Base-by-base conservation (phyloP, 352 stramenopile species). In the Phytopythium boreale region DNA sequence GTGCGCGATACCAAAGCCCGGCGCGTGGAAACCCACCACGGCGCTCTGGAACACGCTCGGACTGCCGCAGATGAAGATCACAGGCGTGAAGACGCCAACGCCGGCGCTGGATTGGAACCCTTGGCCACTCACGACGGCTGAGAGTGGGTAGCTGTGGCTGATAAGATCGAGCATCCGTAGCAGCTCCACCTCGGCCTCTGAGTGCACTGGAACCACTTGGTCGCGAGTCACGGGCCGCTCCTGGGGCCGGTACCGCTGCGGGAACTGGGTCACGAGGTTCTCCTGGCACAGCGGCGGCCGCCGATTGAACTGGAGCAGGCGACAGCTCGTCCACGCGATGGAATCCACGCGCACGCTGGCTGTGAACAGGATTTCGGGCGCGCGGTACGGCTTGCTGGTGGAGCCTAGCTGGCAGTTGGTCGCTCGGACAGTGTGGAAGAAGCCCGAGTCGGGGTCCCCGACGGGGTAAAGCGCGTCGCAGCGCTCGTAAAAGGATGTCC, bases 211-310 rank as follows among this genome's bases (percentile, higher is more conserved):
- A 53, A 57, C 71, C 56, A 82, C 71, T 19, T 70, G 53, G 1
- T 76, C 57, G 6, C 49, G 15, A 3, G 64, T 20, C 3, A 77
- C 14, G 4, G 74, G 66, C 2, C 57, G 24, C n/a, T 86, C 72
- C 1, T 36, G 41, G 1, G 87, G 26, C 27, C 64, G 62, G 41
- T 89, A 88, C 20, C 82, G 76, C 2, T 77, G 56, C 0, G 73
- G 24, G 60, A 89, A 89, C 29, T 70, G 53, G 6, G 78, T 77
- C 24, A 89, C 82, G 29, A 89, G 36, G 52, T 76, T 80, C 51
- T 87, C 78, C 61, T 86, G 78, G 51, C 82, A 91, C 6, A 91
- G 41, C 5, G 70, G 71, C 1, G 82, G 82, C 26, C 76, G 72
- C 5, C 78, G 74, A 12, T 87, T 62, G 34, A 82, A 66, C 39